phyloP scores from a whole-genome alignment of 1,139 yeast genomes.

The Blastobotrys raffinosifermentans region DNA sequence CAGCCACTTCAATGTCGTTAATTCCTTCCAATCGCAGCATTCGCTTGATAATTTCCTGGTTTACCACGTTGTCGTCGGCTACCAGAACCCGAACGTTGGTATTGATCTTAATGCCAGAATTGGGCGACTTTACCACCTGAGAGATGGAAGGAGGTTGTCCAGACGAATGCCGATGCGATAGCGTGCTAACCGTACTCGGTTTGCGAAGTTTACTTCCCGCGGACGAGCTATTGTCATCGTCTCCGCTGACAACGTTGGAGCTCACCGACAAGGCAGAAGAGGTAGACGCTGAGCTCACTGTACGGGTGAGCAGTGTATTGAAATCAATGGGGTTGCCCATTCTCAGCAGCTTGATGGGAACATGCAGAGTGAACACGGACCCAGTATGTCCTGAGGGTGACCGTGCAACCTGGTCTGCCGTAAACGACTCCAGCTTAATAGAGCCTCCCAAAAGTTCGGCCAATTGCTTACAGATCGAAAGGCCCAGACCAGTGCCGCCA shows the following conservation, averaged over 20 bases:
- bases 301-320: constrained; percentile 4
- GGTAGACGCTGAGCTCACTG: constrained; percentile 4
- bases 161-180: not conserved
- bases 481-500: constrained; percentile 94
- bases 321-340: constrained; percentile 1
- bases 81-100: constrained; percentile 51
- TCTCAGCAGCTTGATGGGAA: constrained; percentile 46
- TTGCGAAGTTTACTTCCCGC: not conserved
- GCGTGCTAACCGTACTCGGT: not conserved
- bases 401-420: constrained; percentile 19
- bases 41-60: constrained; percentile 82
- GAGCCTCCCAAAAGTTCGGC: constrained; percentile 73
- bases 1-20: constrained; percentile 62
- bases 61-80: constrained; percentile 92
- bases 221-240: not conserved
- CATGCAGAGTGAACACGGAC: constrained; percentile 69
- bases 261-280: not conserved
- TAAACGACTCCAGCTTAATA: constrained; percentile 57
- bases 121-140: not conserved
- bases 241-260: not conserved
- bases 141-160: constrained; percentile 2
- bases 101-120: too few species aligned
- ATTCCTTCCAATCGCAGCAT: constrained; percentile 82
- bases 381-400: constrained; percentile 40
- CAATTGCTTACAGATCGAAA: constrained; percentile 86